Conservation (phyloP, 23 red algal species). For the Gracilariopsis chorda region DNA sequence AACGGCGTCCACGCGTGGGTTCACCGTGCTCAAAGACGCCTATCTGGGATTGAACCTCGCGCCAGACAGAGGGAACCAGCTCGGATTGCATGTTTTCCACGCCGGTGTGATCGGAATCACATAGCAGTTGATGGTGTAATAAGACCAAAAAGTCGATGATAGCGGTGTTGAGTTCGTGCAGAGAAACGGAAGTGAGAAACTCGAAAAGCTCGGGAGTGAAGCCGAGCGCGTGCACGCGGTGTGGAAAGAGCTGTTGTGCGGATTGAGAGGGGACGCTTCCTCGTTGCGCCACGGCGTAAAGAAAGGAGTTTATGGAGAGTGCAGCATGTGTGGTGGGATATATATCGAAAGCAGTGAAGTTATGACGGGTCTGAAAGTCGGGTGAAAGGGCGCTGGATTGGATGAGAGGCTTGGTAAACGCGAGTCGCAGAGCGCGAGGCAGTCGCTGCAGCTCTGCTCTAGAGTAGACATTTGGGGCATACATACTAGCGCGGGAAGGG, state of each 20-base stretch:
- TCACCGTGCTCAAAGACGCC: conserved; percentile 18
- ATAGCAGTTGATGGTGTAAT: conserved; percentile 24
- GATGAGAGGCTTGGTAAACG: neutral
- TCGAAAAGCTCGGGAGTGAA: conserved; percentile 30
- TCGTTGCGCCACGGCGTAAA: neutral
- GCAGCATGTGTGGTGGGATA: conserved; percentile 29
- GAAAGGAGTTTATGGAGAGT: neutral
- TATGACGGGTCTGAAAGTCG: neutral
- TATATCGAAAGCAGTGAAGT: conserved; percentile 39
- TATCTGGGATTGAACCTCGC: neutral
- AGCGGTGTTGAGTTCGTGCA: conserved; percentile 14
- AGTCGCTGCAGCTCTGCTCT: neutral
- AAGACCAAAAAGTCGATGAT: conserved; percentile 47
- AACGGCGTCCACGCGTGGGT: neutral
- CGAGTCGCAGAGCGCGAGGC: neutral
- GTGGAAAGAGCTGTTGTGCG: neutral
- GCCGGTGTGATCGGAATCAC: conserved; percentile 4
- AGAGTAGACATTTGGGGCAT: conserved; percentile 1
- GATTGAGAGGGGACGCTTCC: neutral
- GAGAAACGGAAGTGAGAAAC: conserved; percentile 24
- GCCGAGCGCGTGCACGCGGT: neutral
- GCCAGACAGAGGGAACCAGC: conserved; percentile 14
- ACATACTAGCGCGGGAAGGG: neutral
- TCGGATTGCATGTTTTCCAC: conserved; percentile 5
- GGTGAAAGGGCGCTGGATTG: neutral